These are phyloP conservation scores for Arthrobotrys sinensis DNA, from an alignment of 2,329 filamentous ascomycete genomes.

Conservation along the genomic window DNA sequence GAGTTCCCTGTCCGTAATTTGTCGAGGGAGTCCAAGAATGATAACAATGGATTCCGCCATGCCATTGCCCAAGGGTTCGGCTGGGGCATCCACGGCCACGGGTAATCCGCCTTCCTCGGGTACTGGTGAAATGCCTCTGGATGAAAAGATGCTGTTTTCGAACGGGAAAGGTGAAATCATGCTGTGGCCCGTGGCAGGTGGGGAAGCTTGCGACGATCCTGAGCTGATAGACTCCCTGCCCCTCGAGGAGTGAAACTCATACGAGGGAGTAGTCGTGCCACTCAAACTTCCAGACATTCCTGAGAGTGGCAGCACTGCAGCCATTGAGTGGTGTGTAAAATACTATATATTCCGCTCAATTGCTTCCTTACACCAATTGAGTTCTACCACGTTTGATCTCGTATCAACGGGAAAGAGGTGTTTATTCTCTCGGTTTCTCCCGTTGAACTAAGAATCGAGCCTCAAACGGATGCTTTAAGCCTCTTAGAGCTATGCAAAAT, in stretches of 20 bases:
- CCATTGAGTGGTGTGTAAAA: constrained; percentile 59
- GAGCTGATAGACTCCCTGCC: constrained; percentile 59
- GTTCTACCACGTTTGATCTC: constrained; percentile 61
- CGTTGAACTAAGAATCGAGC: constrained; percentile 18
- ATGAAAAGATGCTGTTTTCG: constrained; percentile 58
- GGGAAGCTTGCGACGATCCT: constrained; percentile 59
- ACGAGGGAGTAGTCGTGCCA: constrained; percentile 60
- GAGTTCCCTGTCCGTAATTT: constrained; percentile 63
- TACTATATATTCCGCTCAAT: constrained; percentile 58
- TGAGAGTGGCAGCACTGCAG: constrained; percentile 59
- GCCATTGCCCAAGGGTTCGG: constrained; percentile 33
- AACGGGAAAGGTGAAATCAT: constrained; percentile 61
- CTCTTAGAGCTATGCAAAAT: constrained; percentile 23
- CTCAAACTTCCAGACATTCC: constrained; percentile 61
- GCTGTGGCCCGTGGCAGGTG: constrained; percentile 60
- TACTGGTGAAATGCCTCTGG: constrained; percentile 58
- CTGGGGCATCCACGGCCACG: constrained; percentile 16
- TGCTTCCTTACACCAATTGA: constrained; percentile 58
- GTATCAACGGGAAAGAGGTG: constrained; percentile 55
- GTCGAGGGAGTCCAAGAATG: constrained; percentile 63
- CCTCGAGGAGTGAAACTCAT: constrained; percentile 57
- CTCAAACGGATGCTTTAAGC: constrained; percentile 28
- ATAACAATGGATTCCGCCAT: constrained; percentile 60
- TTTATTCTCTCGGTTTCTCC: constrained; percentile 28
- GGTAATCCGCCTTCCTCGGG: constrained; percentile 56